Evolutionary conservation across 306 rosid genomes (phyloP), one percentile per base, ranked within the genome.

Genomic region (Oxytropis ochrocephala): DNA sequence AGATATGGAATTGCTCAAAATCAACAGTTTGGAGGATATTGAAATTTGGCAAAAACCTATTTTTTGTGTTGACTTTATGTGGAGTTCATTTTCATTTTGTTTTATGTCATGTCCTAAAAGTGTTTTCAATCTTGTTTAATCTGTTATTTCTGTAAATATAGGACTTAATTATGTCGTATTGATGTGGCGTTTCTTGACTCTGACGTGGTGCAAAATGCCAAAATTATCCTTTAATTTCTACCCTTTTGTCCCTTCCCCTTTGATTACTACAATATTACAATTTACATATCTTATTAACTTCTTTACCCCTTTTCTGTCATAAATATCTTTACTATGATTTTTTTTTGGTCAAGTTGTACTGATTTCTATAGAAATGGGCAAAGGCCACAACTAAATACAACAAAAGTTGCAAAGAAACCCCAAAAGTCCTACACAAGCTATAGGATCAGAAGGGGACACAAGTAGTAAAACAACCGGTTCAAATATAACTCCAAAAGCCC

Each of bases 1-100:
- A 83, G 87, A 82, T 86, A 83, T 61, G 88, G 87, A 29, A 36
- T 75, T 46, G 75, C 70, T 62, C 78, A 86, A 36, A 77, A 57
- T 38, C 84, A 87, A 54, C 64, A 74, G 33, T 76, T 57, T 4
- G 70, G 88, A 14, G 77, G 87, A 56, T 81, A 72, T 67, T 83
- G 80, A 89, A 79, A 53, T 72, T 44, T 57, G 69, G 44, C 41
- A 16, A 49, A 4, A 10, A 14, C 14, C 11, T 35, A 4, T 47
- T 35, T 8, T 59, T 48, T 19, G 38, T 58, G 11, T 16, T 7
- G 11, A 6, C 43, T 39, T 48, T 38, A 44, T 60, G 30, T 69
- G 42, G 35, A 13, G 50, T 36, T 54, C 30, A 18, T 64, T 64
- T 64, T 57, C 50, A 29, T n/a, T 29, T 56, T 51, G 55, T 69